phyloP scores from a whole-genome alignment of 2,329 filamentous ascomycete genomes.

The Calonectria multiphialidica region DNA sequence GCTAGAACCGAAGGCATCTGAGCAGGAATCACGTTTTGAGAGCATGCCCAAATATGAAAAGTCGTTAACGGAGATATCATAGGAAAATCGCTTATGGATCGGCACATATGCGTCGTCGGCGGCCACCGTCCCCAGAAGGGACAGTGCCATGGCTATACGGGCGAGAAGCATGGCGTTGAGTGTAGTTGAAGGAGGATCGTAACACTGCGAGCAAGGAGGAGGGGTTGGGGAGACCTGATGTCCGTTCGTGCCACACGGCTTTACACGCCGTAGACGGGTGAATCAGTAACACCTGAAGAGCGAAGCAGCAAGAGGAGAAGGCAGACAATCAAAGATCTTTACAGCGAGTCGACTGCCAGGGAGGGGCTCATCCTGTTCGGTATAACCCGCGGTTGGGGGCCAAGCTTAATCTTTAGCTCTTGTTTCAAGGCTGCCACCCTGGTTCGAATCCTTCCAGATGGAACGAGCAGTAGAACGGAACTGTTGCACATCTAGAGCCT shows the following conservation, averaged over 20 bases:
- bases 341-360: neutral
- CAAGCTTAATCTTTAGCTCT: neutral
- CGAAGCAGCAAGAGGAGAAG: neutral
- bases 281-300: neutral
- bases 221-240: neutral
- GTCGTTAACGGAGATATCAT: conserved; percentile 19
- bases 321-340: neutral
- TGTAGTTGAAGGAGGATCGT: neutral
- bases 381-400: neutral
- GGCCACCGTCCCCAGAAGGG: conserved; percentile 7
- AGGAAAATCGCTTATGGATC: conserved; percentile 25
- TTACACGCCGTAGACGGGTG: neutral
- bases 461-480: neutral
- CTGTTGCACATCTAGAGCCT: neutral
- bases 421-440: neutral
- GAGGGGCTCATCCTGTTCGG: neutral
- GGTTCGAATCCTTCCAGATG: neutral
- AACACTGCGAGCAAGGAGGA: neutral
- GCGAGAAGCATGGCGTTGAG: neutral
- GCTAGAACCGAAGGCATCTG: conserved; percentile 28
- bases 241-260: neutral
- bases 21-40: conserved; percentile 29
- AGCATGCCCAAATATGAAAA: conserved; percentile 31
- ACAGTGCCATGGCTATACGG: neutral
- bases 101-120: conserved; percentile 19